Percentiles rank a stretch among this genome's conserved stretches.
Evolutionary conservation across 2,329 filamentous ascomycete species (phyloP).

Genomic region (Colletotrichum tanaceti): DNA sequence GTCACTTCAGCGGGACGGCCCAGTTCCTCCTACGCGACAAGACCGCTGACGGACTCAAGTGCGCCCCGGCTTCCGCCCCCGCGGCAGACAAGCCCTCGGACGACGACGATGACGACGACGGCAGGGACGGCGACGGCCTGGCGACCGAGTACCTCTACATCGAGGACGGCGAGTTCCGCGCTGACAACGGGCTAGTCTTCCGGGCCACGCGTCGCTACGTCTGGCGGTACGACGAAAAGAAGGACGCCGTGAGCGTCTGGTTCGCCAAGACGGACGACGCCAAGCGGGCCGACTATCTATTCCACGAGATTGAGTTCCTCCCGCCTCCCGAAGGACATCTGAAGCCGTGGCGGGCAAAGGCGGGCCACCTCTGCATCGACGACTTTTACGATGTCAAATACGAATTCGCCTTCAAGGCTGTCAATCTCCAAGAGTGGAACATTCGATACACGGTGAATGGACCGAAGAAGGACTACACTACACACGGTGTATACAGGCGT

Average conservation of each 20-base stretch:
- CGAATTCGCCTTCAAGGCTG: slow-evolving; percentile 71
- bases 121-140: slow-evolving; percentile 48
- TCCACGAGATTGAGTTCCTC: slow-evolving; percentile 77
- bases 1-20: slow-evolving; percentile 73
- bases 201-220: slow-evolving; percentile 74
- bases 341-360: slow-evolving; percentile 71
- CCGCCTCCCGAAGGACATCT: slow-evolving; percentile 49
- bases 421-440: slow-evolving; percentile 68
- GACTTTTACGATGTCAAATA: slow-evolving; percentile 79
- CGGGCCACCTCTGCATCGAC: slow-evolving; percentile 76
- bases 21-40: slow-evolving; percentile 72
- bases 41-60: slow-evolving; percentile 63
- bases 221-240: slow-evolving; percentile 74
- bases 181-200: slow-evolving; percentile 67
- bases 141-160: slow-evolving; percentile 75
- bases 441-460: slow-evolving; percentile 75
- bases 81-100: slow-evolving; percentile 25
- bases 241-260: slow-evolving; percentile 76
- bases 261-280: slow-evolving; percentile 75
- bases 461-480: slow-evolving; percentile 79
- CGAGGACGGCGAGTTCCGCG: slow-evolving; percentile 74
- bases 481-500: slow-evolving; percentile 64
- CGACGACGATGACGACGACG: slow-evolving; percentile 42
- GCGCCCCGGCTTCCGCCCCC: slow-evolving; percentile 42
- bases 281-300: slow-evolving; percentile 75